Evolutionary conservation across 2,329 filamentous ascomycete species (phyloP).

Genomic region (Pyrenophora tritici-repentis): DNA sequence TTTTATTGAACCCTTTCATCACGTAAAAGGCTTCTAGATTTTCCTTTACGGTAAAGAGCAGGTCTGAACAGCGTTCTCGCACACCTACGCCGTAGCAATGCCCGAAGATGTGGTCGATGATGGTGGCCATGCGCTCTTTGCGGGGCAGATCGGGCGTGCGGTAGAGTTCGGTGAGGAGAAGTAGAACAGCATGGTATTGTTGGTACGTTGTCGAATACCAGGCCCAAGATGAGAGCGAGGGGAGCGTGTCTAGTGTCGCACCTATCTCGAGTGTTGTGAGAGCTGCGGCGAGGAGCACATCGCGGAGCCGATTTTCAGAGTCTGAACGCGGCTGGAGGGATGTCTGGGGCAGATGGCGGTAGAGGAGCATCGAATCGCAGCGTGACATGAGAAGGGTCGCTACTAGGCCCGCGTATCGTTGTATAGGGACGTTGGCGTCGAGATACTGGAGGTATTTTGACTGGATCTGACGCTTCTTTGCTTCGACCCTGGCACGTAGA

Average conservation of each 20-base stretch:
- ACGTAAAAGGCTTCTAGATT: conserved; percentile 47
- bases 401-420: conserved; percentile 47
- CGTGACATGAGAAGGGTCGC: conserved; percentile 46
- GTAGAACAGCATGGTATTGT: conserved; percentile 45
- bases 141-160: conserved; percentile 42
- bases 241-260: conserved; percentile 46
- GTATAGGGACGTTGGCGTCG: conserved; percentile 40
- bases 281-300: conserved; percentile 44
- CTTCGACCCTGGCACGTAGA: conserved; percentile 42
- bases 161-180: conserved; percentile 47
- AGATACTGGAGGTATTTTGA: conserved; percentile 42
- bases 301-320: conserved; percentile 44
- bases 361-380: conserved; percentile 48
- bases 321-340: conserved; percentile 41
- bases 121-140: conserved; percentile 46
- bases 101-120: conserved; percentile 48
- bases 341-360: conserved; percentile 46
- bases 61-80: conserved; percentile 41
- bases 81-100: conserved; percentile 47
- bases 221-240: conserved; percentile 40
- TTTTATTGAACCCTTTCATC: conserved; percentile 46
- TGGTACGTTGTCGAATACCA: conserved; percentile 49
- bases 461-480: conserved; percentile 43
- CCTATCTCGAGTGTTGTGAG: conserved; percentile 47
- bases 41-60: conserved; percentile 47